Evolutionary conservation across 169 alveolate genomes (phyloP).

Genomic region (Plasmodium gaboni): DNA sequence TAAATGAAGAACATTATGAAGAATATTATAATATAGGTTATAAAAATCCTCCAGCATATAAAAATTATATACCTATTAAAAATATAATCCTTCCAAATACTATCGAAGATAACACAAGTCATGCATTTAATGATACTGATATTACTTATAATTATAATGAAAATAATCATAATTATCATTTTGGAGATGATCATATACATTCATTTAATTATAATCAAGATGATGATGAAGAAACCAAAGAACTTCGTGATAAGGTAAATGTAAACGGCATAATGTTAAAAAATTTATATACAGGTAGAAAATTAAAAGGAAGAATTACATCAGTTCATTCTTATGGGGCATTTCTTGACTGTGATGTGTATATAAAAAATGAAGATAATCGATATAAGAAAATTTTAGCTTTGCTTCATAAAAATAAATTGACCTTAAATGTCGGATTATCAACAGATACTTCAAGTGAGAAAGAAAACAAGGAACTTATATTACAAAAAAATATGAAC

Average conservation of each 20-base stretch:
- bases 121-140: not conserved
- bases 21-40: conserved; percentile 74
- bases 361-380: conserved; percentile 33
- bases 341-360: conserved; percentile 74
- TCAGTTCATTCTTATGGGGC: conserved; percentile 74
- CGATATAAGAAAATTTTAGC: conserved; percentile 49
- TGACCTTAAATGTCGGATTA: conserved; percentile 74
- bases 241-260: conserved; percentile 39
- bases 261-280: conserved; percentile 45
- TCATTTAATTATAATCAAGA: not conserved
- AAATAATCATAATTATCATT: not conserved
- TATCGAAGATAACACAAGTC: not conserved
- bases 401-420: conserved; percentile 70
- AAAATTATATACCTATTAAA: conserved; percentile 73
- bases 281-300: conserved; percentile 64
- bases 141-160: not conserved
- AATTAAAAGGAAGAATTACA: conserved; percentile 69
- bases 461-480: conserved; percentile 74
- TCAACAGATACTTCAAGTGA: conserved; percentile 42
- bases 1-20: conserved; percentile 76
- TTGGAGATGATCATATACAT: conserved; percentile 3
- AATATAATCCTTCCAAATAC: conserved; percentile 31
- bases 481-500: conserved; percentile 72
- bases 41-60: conserved; percentile 76
- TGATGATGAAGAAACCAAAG: conserved; percentile 55